Evolutionary conservation across 768 basidiomycete species (phyloP).

Genomic region (Podaxis sp.): DNA sequence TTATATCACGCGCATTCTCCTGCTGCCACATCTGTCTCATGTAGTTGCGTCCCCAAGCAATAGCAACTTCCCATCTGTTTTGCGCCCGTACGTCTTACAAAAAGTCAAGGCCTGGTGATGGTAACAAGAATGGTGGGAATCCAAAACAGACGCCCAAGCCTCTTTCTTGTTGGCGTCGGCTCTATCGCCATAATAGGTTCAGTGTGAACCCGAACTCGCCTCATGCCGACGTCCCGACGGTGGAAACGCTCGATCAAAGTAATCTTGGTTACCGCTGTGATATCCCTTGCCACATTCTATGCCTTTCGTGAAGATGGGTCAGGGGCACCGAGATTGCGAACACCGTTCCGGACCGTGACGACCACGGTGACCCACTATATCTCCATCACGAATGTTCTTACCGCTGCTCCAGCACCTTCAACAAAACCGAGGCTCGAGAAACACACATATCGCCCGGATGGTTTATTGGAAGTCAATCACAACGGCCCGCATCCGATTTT

Average conservation of each 20-base stretch:
- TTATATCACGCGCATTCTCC: no score
- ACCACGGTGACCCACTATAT: conserved; percentile 7
- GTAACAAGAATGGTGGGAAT: not conserved
- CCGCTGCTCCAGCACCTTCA: not conserved
- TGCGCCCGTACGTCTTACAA: no score
- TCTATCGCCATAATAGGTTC: not conserved
- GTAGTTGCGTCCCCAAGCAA: no score
- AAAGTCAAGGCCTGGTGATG: not conserved
- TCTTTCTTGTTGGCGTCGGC: not conserved
- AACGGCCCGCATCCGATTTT: conserved; percentile 71
- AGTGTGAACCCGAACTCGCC: not conserved
- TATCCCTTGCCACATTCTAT: conserved; percentile 1
- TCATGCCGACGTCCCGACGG: not conserved
- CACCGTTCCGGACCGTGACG: conserved; percentile 6
- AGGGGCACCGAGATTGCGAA: not conserved
- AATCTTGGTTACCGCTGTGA: not conserved
- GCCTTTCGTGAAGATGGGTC: not conserved
- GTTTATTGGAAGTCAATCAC: conserved; percentile 40
- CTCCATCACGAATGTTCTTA: not conserved
- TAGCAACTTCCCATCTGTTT: no score
- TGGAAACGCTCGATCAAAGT: not conserved
- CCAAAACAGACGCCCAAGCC: not conserved
- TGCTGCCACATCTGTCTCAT: no score
- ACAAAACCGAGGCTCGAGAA: conserved; percentile 22
- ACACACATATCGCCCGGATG: conserved; percentile 36